These are phyloP conservation scores for Fistulinella prunicolor DNA, from an alignment of 768 basidiomycete species.

Conservation along the genomic window DNA sequence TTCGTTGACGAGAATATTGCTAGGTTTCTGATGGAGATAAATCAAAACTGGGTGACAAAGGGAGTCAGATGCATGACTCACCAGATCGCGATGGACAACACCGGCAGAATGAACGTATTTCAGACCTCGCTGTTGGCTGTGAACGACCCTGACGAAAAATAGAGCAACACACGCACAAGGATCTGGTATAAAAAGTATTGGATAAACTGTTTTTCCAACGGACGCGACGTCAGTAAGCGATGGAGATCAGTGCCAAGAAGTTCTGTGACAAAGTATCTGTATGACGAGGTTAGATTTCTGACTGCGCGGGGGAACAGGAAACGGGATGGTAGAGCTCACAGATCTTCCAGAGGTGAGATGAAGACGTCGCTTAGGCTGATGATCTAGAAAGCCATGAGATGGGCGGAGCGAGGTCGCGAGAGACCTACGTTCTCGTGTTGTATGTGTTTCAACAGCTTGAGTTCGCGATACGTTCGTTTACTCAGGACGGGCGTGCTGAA, in stretches of 20 bases:
- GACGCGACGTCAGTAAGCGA: conserved; percentile 91
- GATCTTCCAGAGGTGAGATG: conserved; percentile 98
- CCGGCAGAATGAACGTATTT: conserved; percentile 99
- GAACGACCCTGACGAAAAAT: conserved; percentile 6
- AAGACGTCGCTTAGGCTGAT: conserved; percentile 99
- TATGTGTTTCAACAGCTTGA: conserved; percentile 97
- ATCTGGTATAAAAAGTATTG: conserved; percentile 99
- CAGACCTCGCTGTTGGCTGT: conserved; percentile 70
- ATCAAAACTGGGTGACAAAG: not conserved
- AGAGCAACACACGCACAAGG: conserved; percentile 52
- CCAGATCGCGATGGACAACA: conserved; percentile 96
- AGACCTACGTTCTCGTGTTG: conserved; percentile 91
- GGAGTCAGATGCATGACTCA: conserved; percentile 34
- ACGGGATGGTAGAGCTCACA: conserved; percentile 50
- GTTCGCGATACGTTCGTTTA: conserved; percentile 96
- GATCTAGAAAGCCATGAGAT: conserved; percentile 53
- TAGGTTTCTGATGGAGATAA: conserved; percentile 71
- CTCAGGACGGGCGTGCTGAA: conserved; percentile 98
- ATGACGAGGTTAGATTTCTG: not conserved
- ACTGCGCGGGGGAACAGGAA: not conserved
- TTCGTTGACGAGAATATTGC: conserved; percentile 99
- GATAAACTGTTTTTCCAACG: conserved; percentile 99
- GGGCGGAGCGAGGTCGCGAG: not conserved
- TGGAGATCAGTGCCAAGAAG: conserved; percentile 97
- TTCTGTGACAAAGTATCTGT: conserved; percentile 98